Evolutionary conservation across 78 protist species (phyloP), one percentile per base, ranked within the genome.

Genomic region (Cavenderia fasciculata): DNA sequence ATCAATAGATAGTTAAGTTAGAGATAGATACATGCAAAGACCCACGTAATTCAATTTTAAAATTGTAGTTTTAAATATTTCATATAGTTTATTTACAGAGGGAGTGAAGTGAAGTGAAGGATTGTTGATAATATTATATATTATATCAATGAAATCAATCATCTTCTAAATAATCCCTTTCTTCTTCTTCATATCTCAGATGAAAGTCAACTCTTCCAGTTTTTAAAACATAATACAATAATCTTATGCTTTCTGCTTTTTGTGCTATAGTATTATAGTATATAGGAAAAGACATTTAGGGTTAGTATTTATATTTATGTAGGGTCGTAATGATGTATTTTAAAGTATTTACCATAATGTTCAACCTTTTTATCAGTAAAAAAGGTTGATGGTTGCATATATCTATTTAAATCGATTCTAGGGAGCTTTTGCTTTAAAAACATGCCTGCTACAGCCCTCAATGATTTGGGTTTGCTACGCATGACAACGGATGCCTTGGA

Each of bases 401-500:
- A 77, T 77, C 87, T 59, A 47, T 77, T 11, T 1, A 62, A 44
- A 33, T 77, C 87, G 7, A 40, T 11, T 23, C 41, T 77, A n/a
- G 75, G 75, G 16, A 77, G 21, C 74, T 21, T 78, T 38, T 36
- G 44, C 1, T 52, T 31, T 54, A 78, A 52, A 49, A 78, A 78
- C 6, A 56, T 25, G 2, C 65, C 88, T 19, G 49, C 75, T 4
- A 78, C 31, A 12, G 76, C 54, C 11, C 47, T 36, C 1, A 78
- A 29, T 0, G 33, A 41, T 40, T 52, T 78, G 18, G 76, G 66
- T 27, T 66, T 56, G 14, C 59, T 38, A 21, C 73, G 47, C 25
- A 27, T 5, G 3, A 78, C 73, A 10, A 78, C 65, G 19, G 63
- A 36, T 51, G 31, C 16, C 2, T 68, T 78, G 10, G 88, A 78